Evolutionary conservation across 305 asterid genomes (phyloP).

Genomic region (Fraxinus dipetala): DNA sequence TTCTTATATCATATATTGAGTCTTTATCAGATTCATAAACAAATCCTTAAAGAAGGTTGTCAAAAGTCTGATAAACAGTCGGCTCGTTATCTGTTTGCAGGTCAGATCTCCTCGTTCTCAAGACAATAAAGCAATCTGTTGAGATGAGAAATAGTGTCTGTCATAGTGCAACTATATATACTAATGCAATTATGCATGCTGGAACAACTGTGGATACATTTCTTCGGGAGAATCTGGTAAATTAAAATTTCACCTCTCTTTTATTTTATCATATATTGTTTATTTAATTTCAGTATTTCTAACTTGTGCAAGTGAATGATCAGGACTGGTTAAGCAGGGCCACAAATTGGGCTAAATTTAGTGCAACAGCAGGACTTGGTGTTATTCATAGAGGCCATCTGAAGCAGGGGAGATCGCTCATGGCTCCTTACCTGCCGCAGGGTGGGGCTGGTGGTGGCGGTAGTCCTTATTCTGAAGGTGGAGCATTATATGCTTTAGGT

Average conservation of each 20-base stretch:
- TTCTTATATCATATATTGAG: neutral
- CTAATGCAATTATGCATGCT: slow-evolving; percentile 98
- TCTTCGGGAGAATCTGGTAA: slow-evolving; percentile 90
- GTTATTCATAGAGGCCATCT: slow-evolving; percentile 95
- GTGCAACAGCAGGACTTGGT: slow-evolving; percentile 98
- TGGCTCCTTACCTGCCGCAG: slow-evolving; percentile 97
- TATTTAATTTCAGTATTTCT: neutral
- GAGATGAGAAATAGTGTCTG: slow-evolving; percentile 98
- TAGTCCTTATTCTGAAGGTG: slow-evolving; percentile 83
- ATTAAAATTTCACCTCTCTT: neutral
- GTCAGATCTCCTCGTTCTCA: slow-evolving; percentile 92
- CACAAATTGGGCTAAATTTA: slow-evolving; percentile 95
- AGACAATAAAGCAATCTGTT: slow-evolving; percentile 95
- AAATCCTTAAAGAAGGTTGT: neutral
- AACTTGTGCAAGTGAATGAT: slow-evolving; percentile 13
- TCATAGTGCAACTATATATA: slow-evolving; percentile 95
- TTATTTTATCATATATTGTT: neutral
- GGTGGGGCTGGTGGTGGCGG: slow-evolving; percentile 86
- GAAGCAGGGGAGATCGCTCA: slow-evolving; percentile 93
- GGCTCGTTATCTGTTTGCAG: slow-evolving; percentile 43
- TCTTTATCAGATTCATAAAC: neutral
- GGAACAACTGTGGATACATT: slow-evolving; percentile 98
- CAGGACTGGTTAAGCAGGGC: slow-evolving; percentile 99
- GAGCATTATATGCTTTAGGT: slow-evolving; percentile 61
- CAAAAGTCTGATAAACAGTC: slow-evolving; percentile 4